phyloP scores from a whole-genome alignment of 257 asterid species.

The Phtheirospermum japonicum region DNA sequence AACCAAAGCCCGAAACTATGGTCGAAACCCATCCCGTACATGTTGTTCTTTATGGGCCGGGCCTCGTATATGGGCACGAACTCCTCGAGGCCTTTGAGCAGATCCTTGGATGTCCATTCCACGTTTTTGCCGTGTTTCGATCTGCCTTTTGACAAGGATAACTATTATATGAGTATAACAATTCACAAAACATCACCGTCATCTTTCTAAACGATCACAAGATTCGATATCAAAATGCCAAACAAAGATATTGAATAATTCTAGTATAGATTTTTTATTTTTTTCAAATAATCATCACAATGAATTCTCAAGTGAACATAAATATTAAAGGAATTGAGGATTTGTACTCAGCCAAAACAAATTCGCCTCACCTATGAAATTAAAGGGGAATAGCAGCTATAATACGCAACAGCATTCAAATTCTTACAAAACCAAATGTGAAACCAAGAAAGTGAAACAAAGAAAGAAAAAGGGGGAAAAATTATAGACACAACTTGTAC shows the following conservation, averaged over 20 bases:
- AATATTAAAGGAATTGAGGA: slow-evolving; percentile 1
- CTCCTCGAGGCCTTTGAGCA: slow-evolving; percentile 81
- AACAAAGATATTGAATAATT: slow-evolving; percentile 3
- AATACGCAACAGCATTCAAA: no score
- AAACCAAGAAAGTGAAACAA: no score
- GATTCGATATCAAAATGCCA: background rate
- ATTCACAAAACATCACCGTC: slow-evolving; percentile 16
- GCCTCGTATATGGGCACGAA: slow-evolving; percentile 84
- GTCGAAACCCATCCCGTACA: slow-evolving; percentile 97
- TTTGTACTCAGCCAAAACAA: slow-evolving; percentile 13
- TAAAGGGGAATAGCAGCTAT: no score
- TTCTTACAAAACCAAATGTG: no score
- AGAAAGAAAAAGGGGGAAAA: background rate
- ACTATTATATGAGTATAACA: slow-evolving; percentile 45
- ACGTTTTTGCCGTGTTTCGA: slow-evolving; percentile 91
- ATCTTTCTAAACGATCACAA: slow-evolving; percentile 14
- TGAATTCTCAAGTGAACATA: slow-evolving; percentile 3
- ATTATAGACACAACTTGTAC: background rate
- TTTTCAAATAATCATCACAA: slow-evolving; percentile 1
- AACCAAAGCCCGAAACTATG: slow-evolving; percentile 99
- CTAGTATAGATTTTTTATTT: background rate
- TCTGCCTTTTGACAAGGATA: slow-evolving; percentile 98
- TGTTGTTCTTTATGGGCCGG: slow-evolving; percentile 86
- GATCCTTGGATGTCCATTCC: slow-evolving; percentile 90
- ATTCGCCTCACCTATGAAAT: background rate